phyloP scores from a whole-genome alignment of 352 stramenopile species.

The Phytophthora agathidicida region DNA sequence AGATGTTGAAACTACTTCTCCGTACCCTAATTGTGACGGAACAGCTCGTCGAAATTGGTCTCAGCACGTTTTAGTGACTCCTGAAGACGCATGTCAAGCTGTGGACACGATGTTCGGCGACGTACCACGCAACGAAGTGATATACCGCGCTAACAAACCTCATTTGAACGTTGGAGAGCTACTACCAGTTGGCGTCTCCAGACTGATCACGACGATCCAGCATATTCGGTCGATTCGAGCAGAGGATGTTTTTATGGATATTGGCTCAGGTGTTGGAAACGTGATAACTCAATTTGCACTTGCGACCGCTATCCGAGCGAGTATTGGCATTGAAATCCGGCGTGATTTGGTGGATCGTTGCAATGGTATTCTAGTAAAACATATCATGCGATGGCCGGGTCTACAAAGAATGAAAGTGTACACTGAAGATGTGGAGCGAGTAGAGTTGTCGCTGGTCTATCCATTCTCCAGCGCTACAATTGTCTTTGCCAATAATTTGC shows the following conservation, averaged over 20 bases:
- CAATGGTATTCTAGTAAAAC: background rate
- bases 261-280: background rate
- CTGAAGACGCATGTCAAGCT: too few relatives aligned
- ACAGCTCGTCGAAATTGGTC: too few relatives aligned
- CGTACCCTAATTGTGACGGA: too few relatives aligned
- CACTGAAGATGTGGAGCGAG: background rate
- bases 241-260: background rate
- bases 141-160: too few relatives aligned
- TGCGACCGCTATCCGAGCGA: background rate
- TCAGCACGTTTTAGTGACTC: too few relatives aligned
- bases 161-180: background rate
- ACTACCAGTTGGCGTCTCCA: background rate
- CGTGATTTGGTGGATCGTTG: background rate
- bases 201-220: background rate
- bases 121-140: too few relatives aligned
- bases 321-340: background rate
- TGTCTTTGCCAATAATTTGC: slow-evolving; percentile 4
- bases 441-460: too few relatives aligned
- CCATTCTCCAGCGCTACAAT: background rate
- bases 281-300: background rate
- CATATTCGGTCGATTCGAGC: background rate
- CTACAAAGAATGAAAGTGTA: background rate
- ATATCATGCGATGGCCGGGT: background rate
- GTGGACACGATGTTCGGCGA: too few relatives aligned
- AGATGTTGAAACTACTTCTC: too few relatives aligned